phyloP scores from a whole-genome alignment of 495 filamentous ascomycete species.

The Daldinia bambusicola region DNA sequence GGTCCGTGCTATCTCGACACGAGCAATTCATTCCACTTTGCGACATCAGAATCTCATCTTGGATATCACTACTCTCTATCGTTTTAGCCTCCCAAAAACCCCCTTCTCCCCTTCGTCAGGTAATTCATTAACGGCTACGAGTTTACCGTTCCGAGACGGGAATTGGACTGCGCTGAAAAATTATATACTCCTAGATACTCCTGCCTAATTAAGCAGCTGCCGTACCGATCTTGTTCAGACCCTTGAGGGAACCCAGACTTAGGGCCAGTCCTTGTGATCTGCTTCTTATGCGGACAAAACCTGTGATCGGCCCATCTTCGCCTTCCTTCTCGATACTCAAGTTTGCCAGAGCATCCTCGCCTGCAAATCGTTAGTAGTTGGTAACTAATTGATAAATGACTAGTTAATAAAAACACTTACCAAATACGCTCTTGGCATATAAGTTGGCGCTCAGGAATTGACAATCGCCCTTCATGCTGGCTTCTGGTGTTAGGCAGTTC shows the following conservation, averaged over 20 bases:
- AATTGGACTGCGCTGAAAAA: constrained; percentile 6
- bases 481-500: constrained; percentile 96
- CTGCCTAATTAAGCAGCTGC: constrained; percentile 48
- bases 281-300: constrained; percentile 98
- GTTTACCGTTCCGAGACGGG: not conserved
- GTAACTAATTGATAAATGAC: constrained; percentile 1
- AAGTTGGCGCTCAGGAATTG: constrained; percentile 97
- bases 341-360: constrained; percentile 98
- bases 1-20: constrained; percentile 36
- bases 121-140: constrained; percentile 13
- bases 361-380: constrained; percentile 61
- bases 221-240: constrained; percentile 81
- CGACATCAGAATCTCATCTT: constrained; percentile 33
- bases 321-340: constrained; percentile 98
- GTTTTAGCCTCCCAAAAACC: constrained; percentile 16
- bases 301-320: constrained; percentile 93
- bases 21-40: constrained; percentile 22
- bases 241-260: constrained; percentile 94
- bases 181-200: constrained; percentile 23
- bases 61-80: constrained; percentile 35
- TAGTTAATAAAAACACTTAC: constrained; percentile 67
- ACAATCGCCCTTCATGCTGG: constrained; percentile 95
- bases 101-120: constrained; percentile 6
- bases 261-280: constrained; percentile 95
- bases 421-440: constrained; percentile 97